Evolutionary conservation across 2,329 filamentous ascomycete genomes (phyloP), one percentile per base, ranked within the genome.

Genomic region (Laburnicola sp.): DNA sequence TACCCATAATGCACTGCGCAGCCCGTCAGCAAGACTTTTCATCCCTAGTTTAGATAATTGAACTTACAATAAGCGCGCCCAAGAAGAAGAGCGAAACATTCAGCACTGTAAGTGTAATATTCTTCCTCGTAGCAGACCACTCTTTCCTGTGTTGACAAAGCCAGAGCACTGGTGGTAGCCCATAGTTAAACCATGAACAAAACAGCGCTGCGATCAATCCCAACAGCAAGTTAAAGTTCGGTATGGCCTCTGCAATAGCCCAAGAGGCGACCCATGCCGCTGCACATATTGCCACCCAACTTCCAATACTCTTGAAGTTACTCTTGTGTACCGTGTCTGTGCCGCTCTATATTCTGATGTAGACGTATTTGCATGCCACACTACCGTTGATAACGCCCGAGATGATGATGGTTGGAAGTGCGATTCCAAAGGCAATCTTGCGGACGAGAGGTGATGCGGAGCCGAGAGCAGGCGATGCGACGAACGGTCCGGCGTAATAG

Each of bases 321-420:
- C 55, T 65, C 38, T 62, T 50, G 16, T 66, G 60, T 9, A 63
- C 58, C 8, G 65, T 57, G 60, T 82, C 78, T 6, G 81, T 85
- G 52, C 82, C 80, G 16, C 78, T 74, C 74, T 87, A 88, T 5
- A 86, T 66, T 26, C 86, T 81, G 3, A 83, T 73, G 62, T 87
- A 89, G 51, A 88, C 75, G 60, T 86, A 86, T 63, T 87, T 87
- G 47, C 78, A 78, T 2, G 84, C 84, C 2, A 89, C 82, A 52
- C 86, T 82, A 9, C 82, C 85, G 64, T 88, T 86, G 55, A 90
- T 86, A 5, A 88, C 85, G 47, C 86, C 87, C 0, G 86, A 85
- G 43, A 90, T 82, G 42, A 89, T 76, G 51, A 89, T 89, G 2
- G 87, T 89, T 10, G 86, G 86, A 2, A 86, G 77, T 0, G 86